Conservation (phyloP, 768 basidiomycete species). For the Suillus cothurnatus region DNA sequence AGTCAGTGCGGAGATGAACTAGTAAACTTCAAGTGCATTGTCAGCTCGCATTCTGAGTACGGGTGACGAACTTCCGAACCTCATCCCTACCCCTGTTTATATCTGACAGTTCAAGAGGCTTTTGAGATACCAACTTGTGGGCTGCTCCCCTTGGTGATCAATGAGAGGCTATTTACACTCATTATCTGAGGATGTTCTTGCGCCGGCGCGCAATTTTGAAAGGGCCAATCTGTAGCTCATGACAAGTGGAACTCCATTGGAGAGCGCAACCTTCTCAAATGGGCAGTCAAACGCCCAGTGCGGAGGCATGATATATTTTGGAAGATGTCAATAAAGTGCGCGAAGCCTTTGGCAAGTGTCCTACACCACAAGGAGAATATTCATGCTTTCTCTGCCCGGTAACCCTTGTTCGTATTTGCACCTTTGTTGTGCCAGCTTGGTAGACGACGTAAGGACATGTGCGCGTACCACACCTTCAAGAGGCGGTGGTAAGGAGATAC, state of each 20-base stretch:
- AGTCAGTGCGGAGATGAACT: background rate
- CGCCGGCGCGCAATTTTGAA: slow-evolving; percentile 58
- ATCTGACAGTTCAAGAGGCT: slow-evolving; percentile 59
- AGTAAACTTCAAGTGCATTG: slow-evolving; percentile 64
- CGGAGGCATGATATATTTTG: slow-evolving; percentile 79
- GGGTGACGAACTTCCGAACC: slow-evolving; percentile 76
- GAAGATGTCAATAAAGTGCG: slow-evolving; percentile 82
- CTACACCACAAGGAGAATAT: slow-evolving; percentile 40
- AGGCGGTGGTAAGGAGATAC: slow-evolving; percentile 33
- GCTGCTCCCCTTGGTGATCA: slow-evolving; percentile 73
- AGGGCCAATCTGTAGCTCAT: slow-evolving; percentile 75
- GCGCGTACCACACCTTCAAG: slow-evolving; percentile 35
- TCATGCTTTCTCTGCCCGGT: slow-evolving; percentile 83
- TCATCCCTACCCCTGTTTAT: slow-evolving; percentile 39
- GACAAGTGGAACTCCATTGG: slow-evolving; percentile 95
- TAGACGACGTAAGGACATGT: slow-evolving; percentile 59
- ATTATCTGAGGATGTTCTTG: slow-evolving; percentile 34
- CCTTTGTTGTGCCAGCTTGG: slow-evolving; percentile 83
- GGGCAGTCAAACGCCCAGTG: slow-evolving; percentile 81
- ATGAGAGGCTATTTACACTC: slow-evolving; percentile 39
- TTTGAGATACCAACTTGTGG: slow-evolving; percentile 61
- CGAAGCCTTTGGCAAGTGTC: slow-evolving; percentile 82
- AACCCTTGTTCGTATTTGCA: slow-evolving; percentile 84
- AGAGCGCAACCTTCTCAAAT: slow-evolving; percentile 81
- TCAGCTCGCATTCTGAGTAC: slow-evolving; percentile 80